Conservation (phyloP, 2,329 filamentous ascomycete genomes). For the Arachnopeziza araneosa region DNA sequence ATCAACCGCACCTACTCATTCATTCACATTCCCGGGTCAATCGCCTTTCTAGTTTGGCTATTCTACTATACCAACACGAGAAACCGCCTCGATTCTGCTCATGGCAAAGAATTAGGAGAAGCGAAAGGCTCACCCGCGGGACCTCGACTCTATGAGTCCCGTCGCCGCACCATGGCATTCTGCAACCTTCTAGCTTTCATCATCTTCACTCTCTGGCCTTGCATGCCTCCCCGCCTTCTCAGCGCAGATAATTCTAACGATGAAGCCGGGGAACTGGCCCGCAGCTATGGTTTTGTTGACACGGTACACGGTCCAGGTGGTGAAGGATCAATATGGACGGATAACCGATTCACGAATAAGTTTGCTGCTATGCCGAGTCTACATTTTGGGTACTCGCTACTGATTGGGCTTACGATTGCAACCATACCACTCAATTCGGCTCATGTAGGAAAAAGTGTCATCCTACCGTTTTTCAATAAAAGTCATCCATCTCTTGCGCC, state of each 20-base stretch:
- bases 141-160: conserved; percentile 47
- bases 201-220: conserved; percentile 53
- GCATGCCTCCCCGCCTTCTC: conserved; percentile 54
- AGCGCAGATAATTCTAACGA: conserved; percentile 49
- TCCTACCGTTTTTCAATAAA: conserved; percentile 30
- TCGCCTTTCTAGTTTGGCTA: conserved; percentile 61
- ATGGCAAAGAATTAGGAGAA: conserved; percentile 33
- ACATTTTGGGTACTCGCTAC: conserved; percentile 69
- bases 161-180: conserved; percentile 50
- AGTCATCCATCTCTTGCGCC: conserved; percentile 24
- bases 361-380: conserved; percentile 73
- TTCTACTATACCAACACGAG: conserved; percentile 66
- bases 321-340: conserved; percentile 64
- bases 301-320: conserved; percentile 52
- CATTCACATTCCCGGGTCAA: conserved; percentile 73
- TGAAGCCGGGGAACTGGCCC: conserved; percentile 49
- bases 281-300: conserved; percentile 45
- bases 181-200: conserved; percentile 56
- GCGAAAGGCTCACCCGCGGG: conserved; percentile 39
- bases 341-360: conserved; percentile 70
- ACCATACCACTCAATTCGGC: conserved; percentile 56
- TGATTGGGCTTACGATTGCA: conserved; percentile 65
- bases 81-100: conserved; percentile 40
- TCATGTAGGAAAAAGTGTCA: conserved; percentile 33
- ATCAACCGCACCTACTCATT: conserved; percentile 71